phyloP scores from a whole-genome alignment of 768 basidiomycete species.

The Hygrocybe punicea region DNA sequence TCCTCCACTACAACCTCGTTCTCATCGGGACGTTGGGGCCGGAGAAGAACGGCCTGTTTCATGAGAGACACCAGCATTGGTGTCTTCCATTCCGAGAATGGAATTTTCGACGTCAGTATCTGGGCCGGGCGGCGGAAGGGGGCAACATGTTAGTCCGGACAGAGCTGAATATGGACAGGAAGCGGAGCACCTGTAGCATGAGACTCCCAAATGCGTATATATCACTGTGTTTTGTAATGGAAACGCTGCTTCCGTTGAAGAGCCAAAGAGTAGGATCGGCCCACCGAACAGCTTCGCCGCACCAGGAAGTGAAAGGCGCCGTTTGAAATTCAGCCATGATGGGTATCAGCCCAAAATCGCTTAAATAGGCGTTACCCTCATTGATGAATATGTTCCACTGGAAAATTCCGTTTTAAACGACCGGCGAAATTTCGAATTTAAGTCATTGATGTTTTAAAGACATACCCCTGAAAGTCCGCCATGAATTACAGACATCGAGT shows the following conservation, averaged over 20 bases:
- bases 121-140: too few relatives aligned
- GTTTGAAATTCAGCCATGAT: slow-evolving; percentile 10
- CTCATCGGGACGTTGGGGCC: not conserved
- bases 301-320: not conserved
- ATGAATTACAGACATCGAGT: slow-evolving; percentile 5
- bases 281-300: slow-evolving; percentile 14
- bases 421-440: too few relatives aligned
- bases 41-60: not conserved
- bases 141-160: too few relatives aligned
- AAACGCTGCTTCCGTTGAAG: not conserved
- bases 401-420: too few relatives aligned
- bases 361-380: slow-evolving; percentile 6
- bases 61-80: not conserved
- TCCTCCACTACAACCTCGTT: not conserved
- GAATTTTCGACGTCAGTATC: not conserved
- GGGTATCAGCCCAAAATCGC: slow-evolving; percentile 6
- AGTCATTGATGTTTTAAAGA: too few relatives aligned
- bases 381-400: slow-evolving; percentile 9
- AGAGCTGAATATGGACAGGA: not conserved
- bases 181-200: slow-evolving; percentile 8
- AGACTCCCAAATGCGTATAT: slow-evolving; percentile 16
- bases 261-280: slow-evolving; percentile 11
- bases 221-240: slow-evolving; percentile 1
- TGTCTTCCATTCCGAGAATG: not conserved
- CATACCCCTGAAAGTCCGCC: slow-evolving; percentile 9